phyloP scores from a whole-genome alignment of 1,284 basidiomycete species.

The Malassezia nana region DNA sequence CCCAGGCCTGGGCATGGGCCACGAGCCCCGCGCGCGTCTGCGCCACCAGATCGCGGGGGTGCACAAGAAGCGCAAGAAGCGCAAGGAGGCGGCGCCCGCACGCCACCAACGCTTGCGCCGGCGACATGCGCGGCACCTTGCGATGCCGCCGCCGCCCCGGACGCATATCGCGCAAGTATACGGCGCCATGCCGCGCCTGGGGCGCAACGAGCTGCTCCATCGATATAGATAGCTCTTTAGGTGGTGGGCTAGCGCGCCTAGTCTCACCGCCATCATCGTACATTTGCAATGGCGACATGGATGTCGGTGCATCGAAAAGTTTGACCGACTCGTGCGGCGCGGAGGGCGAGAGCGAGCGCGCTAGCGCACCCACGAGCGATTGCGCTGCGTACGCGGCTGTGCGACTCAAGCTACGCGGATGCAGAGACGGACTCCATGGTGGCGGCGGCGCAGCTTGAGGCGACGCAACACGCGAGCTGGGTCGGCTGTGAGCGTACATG shows the following conservation, averaged over 20 bases:
- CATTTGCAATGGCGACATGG: slow-evolving; percentile 6
- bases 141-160: not conserved
- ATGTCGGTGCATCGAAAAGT: slow-evolving; percentile 10
- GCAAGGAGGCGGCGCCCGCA: not conserved
- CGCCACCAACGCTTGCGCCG: not conserved
- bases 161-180: slow-evolving; percentile 3
- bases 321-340: slow-evolving; percentile 7
- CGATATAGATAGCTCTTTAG: not conserved
- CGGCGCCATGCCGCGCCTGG: slow-evolving; percentile 17
- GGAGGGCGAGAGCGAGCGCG: slow-evolving; percentile 26
- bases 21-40: not conserved
- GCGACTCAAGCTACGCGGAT: slow-evolving; percentile 18
- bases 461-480: not conserved
- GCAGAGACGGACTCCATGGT: slow-evolving; percentile 7
- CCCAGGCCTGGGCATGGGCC: slow-evolving; percentile 22
- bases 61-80: slow-evolving; percentile 8
- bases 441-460: not conserved
- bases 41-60: slow-evolving; percentile 20
- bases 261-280: not conserved
- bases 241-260: not conserved
- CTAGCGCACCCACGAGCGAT: slow-evolving; percentile 31
- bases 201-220: slow-evolving; percentile 15
- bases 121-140: not conserved
- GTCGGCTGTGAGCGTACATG: not conserved
- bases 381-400: slow-evolving; percentile 31